Base-by-base conservation (phyloP, 495 filamentous ascomycete species). In the Penicillium verhagenii region DNA sequence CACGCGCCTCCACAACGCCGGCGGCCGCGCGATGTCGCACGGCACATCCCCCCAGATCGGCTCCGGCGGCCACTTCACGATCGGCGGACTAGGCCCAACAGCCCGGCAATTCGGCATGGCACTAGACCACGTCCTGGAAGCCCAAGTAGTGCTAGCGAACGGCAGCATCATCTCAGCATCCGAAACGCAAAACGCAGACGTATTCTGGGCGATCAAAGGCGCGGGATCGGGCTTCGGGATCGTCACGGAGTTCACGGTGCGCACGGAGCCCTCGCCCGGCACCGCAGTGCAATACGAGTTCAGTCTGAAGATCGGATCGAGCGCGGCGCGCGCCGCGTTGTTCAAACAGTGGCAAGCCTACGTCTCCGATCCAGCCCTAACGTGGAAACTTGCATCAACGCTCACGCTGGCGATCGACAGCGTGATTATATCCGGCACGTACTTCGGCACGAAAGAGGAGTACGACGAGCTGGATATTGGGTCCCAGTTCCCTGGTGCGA, bases 51-150 rank as follows among this genome's bases (percentile, higher is more conserved):
- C 86, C 6, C 63, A 72, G n/a, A 81, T 89, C 25, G 90, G 90
- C 14, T 79, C 87, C 19, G 87, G 85, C 20, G 90, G 90, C 5
- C 90, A 93, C 65, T 77, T 81, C 45, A 86, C 85, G 1, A 85
- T 90, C 49, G 88, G 88, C 13, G 88, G 88, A 6, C 82, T 78
- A 38, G 88, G 88, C 0, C 74, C 79, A 23, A 73, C 71, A 6
- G 83, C 84, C 6, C 81, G 87, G 19, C 77, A 80, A 28, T 89
- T 80, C 75, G 88, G 88, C 16, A 64, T 82, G 0, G 74, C 84
- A 0, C 67, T 92, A 42, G 89, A 92, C 58, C 78, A 78, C 29
- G 78, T 91, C 43, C 52, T 82, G 14, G 82, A 60, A 13, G 63
- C 81, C 16, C 78, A 85, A 29, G 83, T 89, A 1, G 85, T 91